These are phyloP conservation scores for Ogataea methanolica DNA, from an alignment of 805 yeast species.

Conservation along the genomic window DNA sequence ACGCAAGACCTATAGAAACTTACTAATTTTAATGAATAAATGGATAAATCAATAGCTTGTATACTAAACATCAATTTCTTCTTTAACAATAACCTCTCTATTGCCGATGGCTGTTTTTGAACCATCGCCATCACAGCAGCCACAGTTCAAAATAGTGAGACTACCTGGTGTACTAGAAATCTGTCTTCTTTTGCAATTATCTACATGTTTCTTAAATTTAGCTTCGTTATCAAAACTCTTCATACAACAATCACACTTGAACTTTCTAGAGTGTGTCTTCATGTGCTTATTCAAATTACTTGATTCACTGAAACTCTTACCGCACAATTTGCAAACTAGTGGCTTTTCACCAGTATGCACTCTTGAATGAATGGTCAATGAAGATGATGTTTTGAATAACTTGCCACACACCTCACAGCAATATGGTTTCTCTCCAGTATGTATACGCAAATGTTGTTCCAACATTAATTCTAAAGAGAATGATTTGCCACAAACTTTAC, in stretches of 20 bases:
- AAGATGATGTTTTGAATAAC: constrained; percentile 74
- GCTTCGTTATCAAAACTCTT: constrained; percentile 44
- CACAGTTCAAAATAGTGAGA: too few relatives aligned
- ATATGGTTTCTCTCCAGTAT: constrained; percentile 88
- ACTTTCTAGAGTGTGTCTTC: constrained; percentile 62
- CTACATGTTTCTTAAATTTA: constrained; percentile 37
- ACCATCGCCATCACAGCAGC: too few relatives aligned
- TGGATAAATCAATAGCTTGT: not conserved
- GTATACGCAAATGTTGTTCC: constrained; percentile 76
- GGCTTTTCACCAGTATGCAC: constrained; percentile 93
- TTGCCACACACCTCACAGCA: constrained; percentile 70
- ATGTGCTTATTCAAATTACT: constrained; percentile 86
- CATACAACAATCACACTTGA: constrained; percentile 48
- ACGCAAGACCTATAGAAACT: not conserved
- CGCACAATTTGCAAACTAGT: constrained; percentile 72
- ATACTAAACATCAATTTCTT: not conserved
- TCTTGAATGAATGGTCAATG: constrained; percentile 77
- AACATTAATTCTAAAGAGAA: constrained; percentile 79
- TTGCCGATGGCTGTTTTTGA: too few relatives aligned
- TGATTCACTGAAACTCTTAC: constrained; percentile 81
- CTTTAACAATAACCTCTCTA: too few relatives aligned
- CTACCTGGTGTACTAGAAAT: too few relatives aligned
- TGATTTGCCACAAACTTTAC: constrained; percentile 60
- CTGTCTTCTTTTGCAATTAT: constrained; percentile 9
- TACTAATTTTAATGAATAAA: not conserved